Conservation (phyloP, 768 basidiomycete species). For the Tylopilus sp. region DNA sequence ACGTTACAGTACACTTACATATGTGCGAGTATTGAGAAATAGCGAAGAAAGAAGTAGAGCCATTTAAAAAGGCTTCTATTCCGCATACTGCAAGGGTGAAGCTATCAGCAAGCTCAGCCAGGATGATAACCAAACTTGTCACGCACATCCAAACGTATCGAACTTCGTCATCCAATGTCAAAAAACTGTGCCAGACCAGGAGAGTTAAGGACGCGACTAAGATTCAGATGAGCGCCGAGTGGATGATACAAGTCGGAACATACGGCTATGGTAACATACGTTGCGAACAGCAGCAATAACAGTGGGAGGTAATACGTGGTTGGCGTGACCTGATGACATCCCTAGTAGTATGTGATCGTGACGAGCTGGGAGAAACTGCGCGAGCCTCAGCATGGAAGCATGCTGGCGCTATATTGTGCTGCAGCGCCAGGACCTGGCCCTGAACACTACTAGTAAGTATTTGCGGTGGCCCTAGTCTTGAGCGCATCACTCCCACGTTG, state of each 20-base stretch:
- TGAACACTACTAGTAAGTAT: background rate
- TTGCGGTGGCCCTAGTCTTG: no score
- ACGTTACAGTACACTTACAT: constrained; percentile 20
- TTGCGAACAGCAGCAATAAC: constrained; percentile 1
- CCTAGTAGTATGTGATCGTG: background rate
- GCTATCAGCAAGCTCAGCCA: background rate
- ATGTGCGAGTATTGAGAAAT: constrained; percentile 17
- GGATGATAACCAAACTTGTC: background rate
- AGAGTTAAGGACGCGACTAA: constrained; percentile 15
- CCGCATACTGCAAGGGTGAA: constrained; percentile 20
- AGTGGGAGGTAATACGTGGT: background rate
- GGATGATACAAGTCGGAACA: background rate
- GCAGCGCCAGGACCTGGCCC: background rate
- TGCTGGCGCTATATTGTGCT: background rate
- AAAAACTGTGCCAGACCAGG: constrained; percentile 12
- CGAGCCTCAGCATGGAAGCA: background rate
- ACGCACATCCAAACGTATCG: constrained; percentile 25
- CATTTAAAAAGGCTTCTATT: constrained; percentile 26
- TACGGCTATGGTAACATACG: constrained; percentile 15
- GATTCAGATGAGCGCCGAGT: background rate
- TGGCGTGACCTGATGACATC: background rate
- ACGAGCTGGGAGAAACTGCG: background rate
- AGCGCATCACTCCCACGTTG: constrained; percentile 6
- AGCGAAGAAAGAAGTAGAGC: constrained; percentile 30
- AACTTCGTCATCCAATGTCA: constrained; percentile 20